phyloP scores from a whole-genome alignment of 225 moss, liverwort and hornwort species.

The Marchantia polymorpha region DNA sequence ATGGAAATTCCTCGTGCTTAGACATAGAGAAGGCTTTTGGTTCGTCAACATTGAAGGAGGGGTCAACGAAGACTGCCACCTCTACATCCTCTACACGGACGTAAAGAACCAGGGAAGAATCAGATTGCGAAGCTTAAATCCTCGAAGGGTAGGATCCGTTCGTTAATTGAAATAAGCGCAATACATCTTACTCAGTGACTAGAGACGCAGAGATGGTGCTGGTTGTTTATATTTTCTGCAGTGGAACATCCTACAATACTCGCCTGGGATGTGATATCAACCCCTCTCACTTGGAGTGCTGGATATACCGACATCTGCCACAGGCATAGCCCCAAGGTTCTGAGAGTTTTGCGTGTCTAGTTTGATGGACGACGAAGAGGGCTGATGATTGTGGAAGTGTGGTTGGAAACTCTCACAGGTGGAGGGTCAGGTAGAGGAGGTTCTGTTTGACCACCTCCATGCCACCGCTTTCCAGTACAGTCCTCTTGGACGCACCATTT shows the following conservation, averaged over 20 bases:
- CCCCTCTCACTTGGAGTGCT: background rate
- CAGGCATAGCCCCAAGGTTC: background rate
- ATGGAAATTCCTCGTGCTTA: no score
- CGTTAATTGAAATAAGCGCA: no score
- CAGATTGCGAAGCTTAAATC: no score
- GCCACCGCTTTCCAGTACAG: constrained; percentile 90
- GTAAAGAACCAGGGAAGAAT: no score
- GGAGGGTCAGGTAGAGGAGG: constrained; percentile 80
- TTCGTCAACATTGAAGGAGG: no score
- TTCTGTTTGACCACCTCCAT: constrained; percentile 90
- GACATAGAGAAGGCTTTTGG: no score
- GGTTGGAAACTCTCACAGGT: constrained; percentile 38
- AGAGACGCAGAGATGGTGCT: no score
- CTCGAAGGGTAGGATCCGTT: no score
- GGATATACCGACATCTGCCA: background rate
- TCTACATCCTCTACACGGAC: background rate
- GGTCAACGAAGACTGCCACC: background rate
- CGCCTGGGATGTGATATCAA: background rate
- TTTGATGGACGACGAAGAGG: background rate
- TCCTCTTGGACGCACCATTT: constrained; percentile 86
- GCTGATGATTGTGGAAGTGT: background rate
- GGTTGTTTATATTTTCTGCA: no score
- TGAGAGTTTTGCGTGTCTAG: no score
- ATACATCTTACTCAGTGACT: no score
- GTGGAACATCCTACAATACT: no score